Conservation (phyloP, 768 basidiomycete species). For the Tulasnella sp. region DNA sequence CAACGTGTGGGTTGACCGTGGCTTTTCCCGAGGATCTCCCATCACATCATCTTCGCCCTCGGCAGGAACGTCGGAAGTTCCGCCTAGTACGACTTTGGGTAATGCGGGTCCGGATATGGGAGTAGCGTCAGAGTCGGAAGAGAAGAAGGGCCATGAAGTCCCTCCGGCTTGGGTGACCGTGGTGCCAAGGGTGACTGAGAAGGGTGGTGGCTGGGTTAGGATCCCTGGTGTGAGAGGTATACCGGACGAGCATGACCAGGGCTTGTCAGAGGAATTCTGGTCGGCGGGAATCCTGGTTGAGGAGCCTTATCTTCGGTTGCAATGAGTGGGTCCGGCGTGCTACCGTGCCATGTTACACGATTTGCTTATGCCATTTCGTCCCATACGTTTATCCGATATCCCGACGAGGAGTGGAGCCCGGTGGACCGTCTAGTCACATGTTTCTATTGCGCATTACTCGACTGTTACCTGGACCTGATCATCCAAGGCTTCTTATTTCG, state of each 20-base stretch:
- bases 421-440: no score
- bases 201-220: constrained; percentile 3
- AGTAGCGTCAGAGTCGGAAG: background rate
- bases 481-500: no score
- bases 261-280: constrained; percentile 1
- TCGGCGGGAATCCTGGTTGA: constrained; percentile 2
- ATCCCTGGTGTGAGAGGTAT: constrained; percentile 1
- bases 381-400: no score
- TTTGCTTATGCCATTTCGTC: no score
- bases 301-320: constrained; percentile 3
- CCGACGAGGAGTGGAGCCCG: no score
- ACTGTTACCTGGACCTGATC: no score
- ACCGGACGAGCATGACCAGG: constrained; percentile 7
- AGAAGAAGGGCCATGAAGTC: background rate
- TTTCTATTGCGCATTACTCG: no score
- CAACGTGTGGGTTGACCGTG: background rate
- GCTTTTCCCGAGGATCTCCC: background rate
- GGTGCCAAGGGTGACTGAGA: background rate
- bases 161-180: constrained; percentile 1
- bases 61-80: no score
- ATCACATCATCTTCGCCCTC: background rate
- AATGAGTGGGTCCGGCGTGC: background rate
- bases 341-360: no score
- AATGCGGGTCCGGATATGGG: background rate
- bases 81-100: background rate